Conservation (phyloP, 2,329 filamentous ascomycete species). For the Aureobasidium uvarum region DNA sequence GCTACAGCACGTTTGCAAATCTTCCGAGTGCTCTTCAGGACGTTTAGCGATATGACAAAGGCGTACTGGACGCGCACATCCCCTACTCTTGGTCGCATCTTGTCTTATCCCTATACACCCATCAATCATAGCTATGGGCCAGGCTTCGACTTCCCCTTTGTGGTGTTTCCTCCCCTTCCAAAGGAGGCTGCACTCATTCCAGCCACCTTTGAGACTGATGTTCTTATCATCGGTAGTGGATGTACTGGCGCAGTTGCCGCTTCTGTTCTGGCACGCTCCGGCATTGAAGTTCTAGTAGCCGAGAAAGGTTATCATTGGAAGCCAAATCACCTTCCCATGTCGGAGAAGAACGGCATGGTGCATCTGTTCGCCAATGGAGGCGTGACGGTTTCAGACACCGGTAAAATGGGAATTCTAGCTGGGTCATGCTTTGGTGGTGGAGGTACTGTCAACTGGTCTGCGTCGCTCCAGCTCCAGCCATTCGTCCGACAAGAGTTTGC, state of each 20-base stretch:
- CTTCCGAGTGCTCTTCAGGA: constrained; percentile 57
- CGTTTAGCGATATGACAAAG: constrained; percentile 56
- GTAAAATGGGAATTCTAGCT: constrained; percentile 58
- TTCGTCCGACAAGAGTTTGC: constrained; percentile 83
- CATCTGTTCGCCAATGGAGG: constrained; percentile 71
- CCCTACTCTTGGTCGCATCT: constrained; percentile 54
- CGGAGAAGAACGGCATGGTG: constrained; percentile 56
- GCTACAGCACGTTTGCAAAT: constrained; percentile 54
- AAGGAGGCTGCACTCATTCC: constrained; percentile 38
- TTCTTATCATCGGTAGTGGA: constrained; percentile 82
- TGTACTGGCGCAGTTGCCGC: constrained; percentile 81
- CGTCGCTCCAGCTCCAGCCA: constrained; percentile 65
- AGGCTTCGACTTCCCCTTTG: constrained; percentile 59
- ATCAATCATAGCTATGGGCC: constrained; percentile 47
- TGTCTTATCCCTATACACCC: constrained; percentile 59
- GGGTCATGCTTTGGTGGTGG: constrained; percentile 81
- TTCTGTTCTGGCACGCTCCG: constrained; percentile 75
- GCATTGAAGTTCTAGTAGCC: constrained; percentile 72
- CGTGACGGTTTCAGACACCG: constrained; percentile 52
- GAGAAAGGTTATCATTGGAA: constrained; percentile 80
- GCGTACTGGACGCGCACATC: constrained; percentile 57
- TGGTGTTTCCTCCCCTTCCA: constrained; percentile 57
- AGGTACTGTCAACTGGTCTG: constrained; percentile 83
- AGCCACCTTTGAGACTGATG: constrained; percentile 70
- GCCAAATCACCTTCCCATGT: constrained; percentile 71